Evolutionary conservation across 1,284 basidiomycete species (phyloP).

Genomic region (Laetiporus sulphureus): DNA sequence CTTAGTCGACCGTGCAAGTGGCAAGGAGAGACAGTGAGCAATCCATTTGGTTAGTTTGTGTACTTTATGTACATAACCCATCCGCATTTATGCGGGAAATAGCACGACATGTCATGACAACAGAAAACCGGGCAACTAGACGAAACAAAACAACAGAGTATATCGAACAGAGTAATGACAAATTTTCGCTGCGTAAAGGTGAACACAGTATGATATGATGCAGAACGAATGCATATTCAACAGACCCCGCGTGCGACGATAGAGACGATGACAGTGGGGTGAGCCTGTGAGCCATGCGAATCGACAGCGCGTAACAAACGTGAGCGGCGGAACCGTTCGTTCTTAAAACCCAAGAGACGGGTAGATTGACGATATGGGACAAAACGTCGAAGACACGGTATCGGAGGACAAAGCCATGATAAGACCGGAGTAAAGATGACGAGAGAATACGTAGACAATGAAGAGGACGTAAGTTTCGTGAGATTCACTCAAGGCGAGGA

Average conservation of each 20-base stretch:
- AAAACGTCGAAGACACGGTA: conserved; percentile 13
- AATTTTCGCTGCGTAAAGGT: conserved; percentile 6
- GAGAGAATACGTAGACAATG: conserved; percentile 6
- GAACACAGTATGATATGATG: conserved; percentile 14
- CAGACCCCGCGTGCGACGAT: conserved; percentile 23
- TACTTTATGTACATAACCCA: background rate
- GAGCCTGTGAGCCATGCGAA: conserved; percentile 11
- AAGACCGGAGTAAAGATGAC: conserved; percentile 7
- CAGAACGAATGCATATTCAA: conserved; percentile 16
- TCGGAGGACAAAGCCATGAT: conserved; percentile 16
- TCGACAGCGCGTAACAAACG: conserved; percentile 21
- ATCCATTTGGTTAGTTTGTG: no score
- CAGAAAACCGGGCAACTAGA: no score
- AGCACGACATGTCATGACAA: no score
- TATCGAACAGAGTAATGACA: conserved; percentile 15
- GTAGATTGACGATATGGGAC: conserved; percentile 12
- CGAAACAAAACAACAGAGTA: conserved; percentile 23
- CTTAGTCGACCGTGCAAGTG: no score
- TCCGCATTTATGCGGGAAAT: conserved; percentile 11
- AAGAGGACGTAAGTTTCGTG: conserved; percentile 4
- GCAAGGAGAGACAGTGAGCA: no score
- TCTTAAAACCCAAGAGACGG: conserved; percentile 17
- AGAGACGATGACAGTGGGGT: conserved; percentile 18
- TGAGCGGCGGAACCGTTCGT: conserved; percentile 10
- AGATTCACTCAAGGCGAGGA: conserved; percentile 15